Evolutionary conservation across 495 filamentous ascomycete genomes (phyloP), one percentile per base, ranked within the genome.

Genomic region (Terfezia boudieri): DNA sequence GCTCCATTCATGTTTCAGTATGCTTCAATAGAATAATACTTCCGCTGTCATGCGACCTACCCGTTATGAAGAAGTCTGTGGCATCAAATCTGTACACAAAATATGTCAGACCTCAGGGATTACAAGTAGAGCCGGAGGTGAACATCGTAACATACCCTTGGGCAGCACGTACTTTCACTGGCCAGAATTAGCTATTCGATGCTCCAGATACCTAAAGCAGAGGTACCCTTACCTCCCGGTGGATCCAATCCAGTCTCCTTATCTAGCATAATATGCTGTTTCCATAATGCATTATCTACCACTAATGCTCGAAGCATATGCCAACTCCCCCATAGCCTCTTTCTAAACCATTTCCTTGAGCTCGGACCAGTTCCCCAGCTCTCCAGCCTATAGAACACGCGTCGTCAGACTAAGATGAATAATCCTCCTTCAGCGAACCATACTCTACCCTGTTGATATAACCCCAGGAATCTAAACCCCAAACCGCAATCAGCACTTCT

Each of bases 231-330:
- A 51, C 49, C 49, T 2, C 82, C 83, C 0, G 86, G 84, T 2
- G 90, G 90, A 67, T 98, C 90, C 41, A 98, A 69, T 4, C 90
- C 90, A 2, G 89, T 94, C 37, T 76, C 64, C 64, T 86, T 87
- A 67, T 98, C 89, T 26, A 98, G 73, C 86, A 96, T 95, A 61
- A 98, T 83, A 62, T 98, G 92, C 58, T 74, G 79, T 71, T 94
- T 95, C 90, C 90, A 98, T 53, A 74, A 75, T 46, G 88, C 78
- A 68, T 94, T 94, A 63, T 98, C 90, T 60, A 88, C 69, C 9
- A 98, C 84, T 64, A 98, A 71, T 0, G 90, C 88, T 53, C 81
- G 73, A 85, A 98, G 93, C 90, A 98, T 98, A 58, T 73, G 89
- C 90, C 90, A 98, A 60, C 84, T 92, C 26, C 90, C 90, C 90